Conservation (phyloP, 768 basidiomycete genomes). For the Termitomyces sp. region DNA sequence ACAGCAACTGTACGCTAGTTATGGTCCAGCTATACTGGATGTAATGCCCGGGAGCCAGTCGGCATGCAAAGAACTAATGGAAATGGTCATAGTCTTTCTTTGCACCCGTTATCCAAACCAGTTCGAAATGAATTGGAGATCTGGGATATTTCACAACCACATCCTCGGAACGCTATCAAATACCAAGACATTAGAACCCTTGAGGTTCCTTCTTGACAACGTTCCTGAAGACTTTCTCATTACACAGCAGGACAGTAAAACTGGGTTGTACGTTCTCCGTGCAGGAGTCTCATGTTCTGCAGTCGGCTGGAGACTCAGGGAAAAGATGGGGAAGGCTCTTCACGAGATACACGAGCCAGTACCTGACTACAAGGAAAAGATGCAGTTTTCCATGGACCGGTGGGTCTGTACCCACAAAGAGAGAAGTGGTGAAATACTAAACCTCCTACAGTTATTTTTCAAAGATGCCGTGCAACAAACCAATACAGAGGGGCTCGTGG, state of each 20-base stretch:
- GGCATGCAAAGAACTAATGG: constrained; percentile 31
- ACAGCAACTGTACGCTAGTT: constrained; percentile 28
- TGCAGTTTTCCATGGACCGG: constrained; percentile 46
- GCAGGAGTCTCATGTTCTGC: constrained; percentile 43
- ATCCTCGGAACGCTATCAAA: constrained; percentile 32
- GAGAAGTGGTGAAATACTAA: neutral
- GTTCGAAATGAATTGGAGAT: constrained; percentile 32
- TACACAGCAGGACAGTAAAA: constrained; percentile 33
- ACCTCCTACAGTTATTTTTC: constrained; percentile 34
- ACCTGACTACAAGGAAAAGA: constrained; percentile 44
- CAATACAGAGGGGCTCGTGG: constrained; percentile 52
- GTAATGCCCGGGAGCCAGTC: constrained; percentile 42
- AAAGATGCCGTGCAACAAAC: constrained; percentile 39
- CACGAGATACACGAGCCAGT: constrained; percentile 42
- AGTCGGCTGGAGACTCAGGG: constrained; percentile 41
- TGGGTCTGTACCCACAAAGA: constrained; percentile 13
- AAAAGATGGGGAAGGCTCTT: constrained; percentile 43
- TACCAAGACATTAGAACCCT: constrained; percentile 25
- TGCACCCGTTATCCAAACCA: constrained; percentile 52
- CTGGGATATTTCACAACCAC: constrained; percentile 34
- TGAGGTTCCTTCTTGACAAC: constrained; percentile 41
- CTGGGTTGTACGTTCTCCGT: constrained; percentile 38
- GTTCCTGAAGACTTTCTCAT: constrained; percentile 50
- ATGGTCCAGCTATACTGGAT: constrained; percentile 38
- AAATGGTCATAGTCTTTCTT: constrained; percentile 51